These are phyloP conservation scores for Colletotrichum trifolii DNA, from an alignment of 2,329 filamentous ascomycete species.

Conservation along the genomic window DNA sequence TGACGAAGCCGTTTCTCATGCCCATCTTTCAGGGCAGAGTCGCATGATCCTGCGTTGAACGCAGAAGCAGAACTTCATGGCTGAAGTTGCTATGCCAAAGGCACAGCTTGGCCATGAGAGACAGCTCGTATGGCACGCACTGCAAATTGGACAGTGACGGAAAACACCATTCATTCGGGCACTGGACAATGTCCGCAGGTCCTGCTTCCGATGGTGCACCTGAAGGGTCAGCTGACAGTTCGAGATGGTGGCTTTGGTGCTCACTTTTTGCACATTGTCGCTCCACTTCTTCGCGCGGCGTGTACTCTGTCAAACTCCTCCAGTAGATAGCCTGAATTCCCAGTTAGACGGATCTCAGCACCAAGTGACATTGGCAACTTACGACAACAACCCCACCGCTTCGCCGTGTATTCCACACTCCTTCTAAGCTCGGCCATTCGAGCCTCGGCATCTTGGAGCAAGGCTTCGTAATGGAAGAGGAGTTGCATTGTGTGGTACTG, in stretches of 20 bases:
- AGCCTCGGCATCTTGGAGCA: conserved; percentile 46
- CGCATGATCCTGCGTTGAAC: too few relatives aligned
- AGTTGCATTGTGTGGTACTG: conserved; percentile 49
- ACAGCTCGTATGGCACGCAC: too few relatives aligned
- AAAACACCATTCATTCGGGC: conserved; percentile 18
- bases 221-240: conserved; percentile 8
- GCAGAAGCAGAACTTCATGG: too few relatives aligned
- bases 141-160: too few relatives aligned
- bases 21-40: too few relatives aligned
- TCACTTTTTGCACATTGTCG: conserved; percentile 30
- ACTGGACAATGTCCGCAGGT: conserved; percentile 28
- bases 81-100: too few relatives aligned
- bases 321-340: conserved; percentile 11
- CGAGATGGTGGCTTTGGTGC: background rate
- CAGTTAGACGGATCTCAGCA: background rate
- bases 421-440: conserved; percentile 48
- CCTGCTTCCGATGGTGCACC: conserved; percentile 28
- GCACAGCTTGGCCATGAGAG: too few relatives aligned
- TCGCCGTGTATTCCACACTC: conserved; percentile 48
- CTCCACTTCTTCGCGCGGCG: conserved; percentile 22
- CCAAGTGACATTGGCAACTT: conserved; percentile 23
- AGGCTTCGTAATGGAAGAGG: conserved; percentile 46
- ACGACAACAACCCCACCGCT: conserved; percentile 49
- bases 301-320: conserved; percentile 32
- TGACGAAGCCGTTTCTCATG: too few relatives aligned